Base-by-base conservation (phyloP, 805 yeast species). In the Hanseniaspora hatyaiensis region DNA sequence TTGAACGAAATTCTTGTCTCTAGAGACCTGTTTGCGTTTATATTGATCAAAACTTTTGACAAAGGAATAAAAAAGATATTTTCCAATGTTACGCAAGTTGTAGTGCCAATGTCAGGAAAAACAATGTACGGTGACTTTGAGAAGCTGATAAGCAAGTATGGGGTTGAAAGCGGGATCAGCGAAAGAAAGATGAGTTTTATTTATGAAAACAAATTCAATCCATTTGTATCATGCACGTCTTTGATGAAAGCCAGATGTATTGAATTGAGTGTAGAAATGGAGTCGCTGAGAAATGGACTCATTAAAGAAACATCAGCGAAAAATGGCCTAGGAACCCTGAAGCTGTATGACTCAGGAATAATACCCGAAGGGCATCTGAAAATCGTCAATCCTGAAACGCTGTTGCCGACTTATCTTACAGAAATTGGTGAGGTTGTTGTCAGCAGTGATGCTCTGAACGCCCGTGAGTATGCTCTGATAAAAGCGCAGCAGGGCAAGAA, bases 361-460 rank as follows among this genome's bases (percentile, higher is more conserved):
- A 94, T 96, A 0, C 88, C 87, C 8, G 84, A 94, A 59, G 85
- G 97, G 0, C 95, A 88, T 58, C 76, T 92, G 29, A 92, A 94
- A 1, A 82, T 92, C 51, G 96, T 92, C 3, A 92, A 92, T 54
- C 98, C 98, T 1, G 96, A 92, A 59, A 89, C 96, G 0, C 63
- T 73, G 38, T 67, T 69, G 47, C 67, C 87, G 11, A 89, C 98
- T 59, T 76, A 74, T 50, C 80, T 79, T 44, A 96, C 97, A 6
- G 98, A 92, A 62, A 78, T 77, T 61, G 99, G 99, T 29, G 99
- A 92, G 64, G 86, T 92, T 33, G 92, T 97, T 97, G 94, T 89
- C 2, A 12, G 22, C 12, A 76, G 83, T 53, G 82, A 95, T 1
- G 95, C 86, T 53, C 94, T 89, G 0, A 87, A 82, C 55, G 80